Evolutionary conservation across 495 filamentous ascomycete genomes (phyloP).

Genomic region (Neurospora africana): DNA sequence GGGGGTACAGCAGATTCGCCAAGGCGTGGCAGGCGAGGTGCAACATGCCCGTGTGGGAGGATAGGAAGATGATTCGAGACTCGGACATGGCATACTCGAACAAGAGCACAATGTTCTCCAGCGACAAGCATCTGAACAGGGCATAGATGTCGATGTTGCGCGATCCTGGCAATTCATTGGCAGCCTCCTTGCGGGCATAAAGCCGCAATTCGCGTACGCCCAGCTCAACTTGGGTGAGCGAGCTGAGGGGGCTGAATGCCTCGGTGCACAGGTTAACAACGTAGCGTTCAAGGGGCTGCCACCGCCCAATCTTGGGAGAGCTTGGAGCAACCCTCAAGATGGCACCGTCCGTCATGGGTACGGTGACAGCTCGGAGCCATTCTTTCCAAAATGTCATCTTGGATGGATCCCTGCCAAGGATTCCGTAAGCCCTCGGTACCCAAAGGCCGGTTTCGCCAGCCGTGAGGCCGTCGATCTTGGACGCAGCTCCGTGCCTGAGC

Average conservation of each 20-base stretch:
- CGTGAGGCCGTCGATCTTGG: slow-evolving; percentile 94
- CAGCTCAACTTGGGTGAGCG: slow-evolving; percentile 91
- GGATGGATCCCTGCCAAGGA: slow-evolving; percentile 74
- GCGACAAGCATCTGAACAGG: slow-evolving; percentile 76
- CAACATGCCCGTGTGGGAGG: slow-evolving; percentile 92
- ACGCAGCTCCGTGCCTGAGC: slow-evolving; percentile 84
- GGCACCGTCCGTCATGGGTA: slow-evolving; percentile 86
- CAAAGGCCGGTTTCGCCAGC: slow-evolving; percentile 94
- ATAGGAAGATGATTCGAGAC: slow-evolving; percentile 90
- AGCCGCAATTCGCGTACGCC: slow-evolving; percentile 81
- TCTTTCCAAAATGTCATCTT: slow-evolving; percentile 97
- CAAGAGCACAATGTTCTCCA: slow-evolving; percentile 83
- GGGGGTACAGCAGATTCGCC: slow-evolving; percentile 73
- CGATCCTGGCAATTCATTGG: slow-evolving; percentile 87
- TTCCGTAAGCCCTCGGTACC: slow-evolving; percentile 89
- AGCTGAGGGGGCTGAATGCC: slow-evolving; percentile 80
- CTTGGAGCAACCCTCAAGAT: slow-evolving; percentile 74
- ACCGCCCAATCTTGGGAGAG: slow-evolving; percentile 86
- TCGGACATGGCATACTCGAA: slow-evolving; percentile 91
- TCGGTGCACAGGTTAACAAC: slow-evolving; percentile 97
- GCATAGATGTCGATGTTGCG: slow-evolving; percentile 90
- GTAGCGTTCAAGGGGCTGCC: slow-evolving; percentile 94
- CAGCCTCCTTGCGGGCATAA: slow-evolving; percentile 85
- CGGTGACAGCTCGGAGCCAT: slow-evolving; percentile 84
- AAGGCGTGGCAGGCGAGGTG: slow-evolving; percentile 81